Base-by-base conservation (phyloP, 2,329 filamentous ascomycete genomes). In the Alternaria metachromatica region DNA sequence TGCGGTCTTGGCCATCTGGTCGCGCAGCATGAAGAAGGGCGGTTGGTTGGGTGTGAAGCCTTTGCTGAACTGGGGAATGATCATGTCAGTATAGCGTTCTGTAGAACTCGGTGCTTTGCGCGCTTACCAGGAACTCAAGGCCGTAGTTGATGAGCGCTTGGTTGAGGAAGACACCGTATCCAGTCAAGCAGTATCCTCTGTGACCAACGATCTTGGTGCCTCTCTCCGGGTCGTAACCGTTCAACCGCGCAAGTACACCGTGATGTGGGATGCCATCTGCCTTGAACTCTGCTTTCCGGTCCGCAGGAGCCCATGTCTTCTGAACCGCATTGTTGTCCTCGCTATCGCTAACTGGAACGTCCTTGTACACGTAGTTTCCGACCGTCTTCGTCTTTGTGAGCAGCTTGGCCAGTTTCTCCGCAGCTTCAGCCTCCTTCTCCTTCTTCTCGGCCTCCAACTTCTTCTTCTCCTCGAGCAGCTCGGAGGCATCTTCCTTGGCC, bases 1-100 rank as follows among this genome's bases (percentile, higher is more conserved):
- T 3, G 96, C 96, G 0, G 96, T 99, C 86, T 98, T 98, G 64
- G 92, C 94, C 96, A 99, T 99, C 80, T 93, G 91, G 55, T 97
- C 92, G 81, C 92, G 92, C 5, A 95, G 87, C 92, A 98, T 97
- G 85, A 99, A 76, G 66, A 75, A 77, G 18, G 75, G 74, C 2
- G 95, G 77, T 62, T 77, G 75, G 69, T 95, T 89, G 8, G 92
- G 90, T 28, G 87, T 93, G 82, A 94, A 97, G 60, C 92, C 94
- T 80, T 90, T 92, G 73, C 88, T 85, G 80, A 88, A 88, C 59
- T 62, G 23, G 2, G 6, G 21, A 20, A 11, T 37, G 0, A 26
- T 15, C 1, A 8, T 33, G 26, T 54, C 43, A 61, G 58, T 44
- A 5, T 23, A 50, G 53, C 15, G 6, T 23, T 33, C 7, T 15